Evolutionary conservation across 306 rosid species (phyloP).

Genomic region (Trifolium fragiferum): DNA sequence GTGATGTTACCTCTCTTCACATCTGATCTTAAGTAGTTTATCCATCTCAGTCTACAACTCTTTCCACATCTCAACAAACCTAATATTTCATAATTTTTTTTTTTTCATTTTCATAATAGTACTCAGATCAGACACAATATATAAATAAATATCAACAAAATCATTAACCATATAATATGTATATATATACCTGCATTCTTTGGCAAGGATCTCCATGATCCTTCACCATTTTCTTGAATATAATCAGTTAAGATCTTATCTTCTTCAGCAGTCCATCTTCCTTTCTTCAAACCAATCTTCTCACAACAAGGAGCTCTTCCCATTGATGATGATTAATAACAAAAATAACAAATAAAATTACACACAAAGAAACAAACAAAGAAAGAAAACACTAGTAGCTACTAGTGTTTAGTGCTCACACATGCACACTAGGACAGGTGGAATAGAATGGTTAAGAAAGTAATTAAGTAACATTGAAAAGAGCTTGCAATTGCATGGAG

Average conservation of each 20-base stretch:
- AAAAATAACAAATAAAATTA: not conserved
- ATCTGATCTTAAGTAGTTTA: conserved; percentile 76
- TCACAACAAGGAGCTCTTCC: conserved; percentile 88
- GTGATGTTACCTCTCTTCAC: conserved; percentile 92
- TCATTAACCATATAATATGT: not conserved
- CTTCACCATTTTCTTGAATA: conserved; percentile 72
- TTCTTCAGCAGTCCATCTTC: conserved; percentile 92
- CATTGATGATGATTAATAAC: conserved; percentile 42
- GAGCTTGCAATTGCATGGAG: not conserved
- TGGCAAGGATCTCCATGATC: conserved; percentile 86
- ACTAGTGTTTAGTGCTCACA: conserved; percentile 2
- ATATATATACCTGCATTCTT: conserved; percentile 68
- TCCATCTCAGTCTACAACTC: conserved; percentile 95
- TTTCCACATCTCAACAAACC: conserved; percentile 81
- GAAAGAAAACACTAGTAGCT: not conserved
- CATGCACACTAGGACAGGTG: not conserved
- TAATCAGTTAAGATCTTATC: conserved; percentile 69
- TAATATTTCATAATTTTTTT: not conserved
- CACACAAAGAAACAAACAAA: not conserved
- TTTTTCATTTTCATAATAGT: not conserved
- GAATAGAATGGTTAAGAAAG: not conserved
- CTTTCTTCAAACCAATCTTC: conserved; percentile 81
- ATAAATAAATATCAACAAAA: not conserved
- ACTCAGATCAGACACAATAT: not conserved
- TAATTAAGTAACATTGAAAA: not conserved